Conservation (phyloP, 257 asterid genomes). For the Solanum boliviense region DNA sequence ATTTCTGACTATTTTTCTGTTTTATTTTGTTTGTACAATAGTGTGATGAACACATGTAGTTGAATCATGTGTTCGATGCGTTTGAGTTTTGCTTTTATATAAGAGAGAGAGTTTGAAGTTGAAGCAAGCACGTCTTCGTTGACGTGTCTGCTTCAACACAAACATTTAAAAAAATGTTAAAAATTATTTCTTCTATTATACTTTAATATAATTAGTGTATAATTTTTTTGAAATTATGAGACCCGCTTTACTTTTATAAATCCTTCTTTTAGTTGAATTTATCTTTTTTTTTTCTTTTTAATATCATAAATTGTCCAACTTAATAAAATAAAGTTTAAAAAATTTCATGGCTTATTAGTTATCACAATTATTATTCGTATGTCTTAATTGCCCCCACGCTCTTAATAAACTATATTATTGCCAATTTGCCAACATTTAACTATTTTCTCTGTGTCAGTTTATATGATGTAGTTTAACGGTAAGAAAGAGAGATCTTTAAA, state of each 20-base stretch:
- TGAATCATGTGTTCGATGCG: not conserved
- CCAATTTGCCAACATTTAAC: constrained; percentile 38
- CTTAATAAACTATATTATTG: constrained; percentile 30
- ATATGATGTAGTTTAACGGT: not conserved
- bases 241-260: not conserved
- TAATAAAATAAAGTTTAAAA: not conserved
- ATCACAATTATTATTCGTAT: constrained; percentile 6
- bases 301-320: not conserved
- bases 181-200: not conserved
- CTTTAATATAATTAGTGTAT: too few relatives aligned
- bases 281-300: not conserved
- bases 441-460: not conserved
- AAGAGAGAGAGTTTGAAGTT: too few relatives aligned
- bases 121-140: too few relatives aligned
- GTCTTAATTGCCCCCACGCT: constrained; percentile 50
- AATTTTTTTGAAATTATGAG: too few relatives aligned
- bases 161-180: too few relatives aligned
- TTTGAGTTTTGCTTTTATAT: not conserved
- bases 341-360: not conserved
- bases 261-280: not conserved
- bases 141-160: too few relatives aligned
- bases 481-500: too few relatives aligned
- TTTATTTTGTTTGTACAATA: not conserved
- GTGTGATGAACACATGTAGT: not conserved
- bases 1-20: not conserved